Percentiles rank a stretch among this genome's conserved stretches.
These are phyloP conservation scores for Anthracocystis walkeri DNA, from an alignment of 1,284 basidiomycete species.

Conservation along the genomic window DNA sequence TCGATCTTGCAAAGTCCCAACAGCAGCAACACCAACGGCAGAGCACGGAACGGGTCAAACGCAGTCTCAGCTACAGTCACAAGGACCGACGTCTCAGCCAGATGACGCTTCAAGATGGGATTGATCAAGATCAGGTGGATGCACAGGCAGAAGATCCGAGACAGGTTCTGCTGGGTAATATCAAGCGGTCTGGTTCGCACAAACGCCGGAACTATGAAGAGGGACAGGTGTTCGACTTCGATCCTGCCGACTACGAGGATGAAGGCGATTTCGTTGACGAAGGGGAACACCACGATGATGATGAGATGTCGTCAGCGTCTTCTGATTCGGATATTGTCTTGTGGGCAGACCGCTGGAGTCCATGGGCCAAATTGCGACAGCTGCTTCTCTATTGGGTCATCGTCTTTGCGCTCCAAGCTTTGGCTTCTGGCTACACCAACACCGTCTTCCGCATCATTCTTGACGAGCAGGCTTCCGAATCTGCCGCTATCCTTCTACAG, in stretches of 20 bases:
- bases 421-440: constrained; percentile 52
- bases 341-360: constrained; percentile 51
- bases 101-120: constrained; percentile 41
- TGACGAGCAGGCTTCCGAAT: constrained; percentile 11
- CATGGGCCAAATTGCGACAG: constrained; percentile 35
- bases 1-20: constrained; percentile 13
- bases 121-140: constrained; percentile 26
- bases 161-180: constrained; percentile 25
- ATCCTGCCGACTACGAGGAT: constrained; percentile 41
- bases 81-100: constrained; percentile 39
- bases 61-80: constrained; percentile 29
- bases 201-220: constrained; percentile 18
- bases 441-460: constrained; percentile 21
- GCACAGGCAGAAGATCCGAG: constrained; percentile 17
- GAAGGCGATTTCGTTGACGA: constrained; percentile 22
- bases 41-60: constrained; percentile 17
- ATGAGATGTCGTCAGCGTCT: constrained; percentile 17
- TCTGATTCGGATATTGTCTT: constrained; percentile 28
- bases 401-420: constrained; percentile 46
- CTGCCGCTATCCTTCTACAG: constrained; percentile 8
- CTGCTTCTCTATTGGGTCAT: constrained; percentile 32
- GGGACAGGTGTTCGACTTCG: constrained; percentile 33
- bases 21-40: constrained; percentile 8
- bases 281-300: constrained; percentile 14
- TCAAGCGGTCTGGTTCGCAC: constrained; percentile 20